Conservation (phyloP, 1,139 yeast species). For the Saccharomyces hybrid region DNA sequence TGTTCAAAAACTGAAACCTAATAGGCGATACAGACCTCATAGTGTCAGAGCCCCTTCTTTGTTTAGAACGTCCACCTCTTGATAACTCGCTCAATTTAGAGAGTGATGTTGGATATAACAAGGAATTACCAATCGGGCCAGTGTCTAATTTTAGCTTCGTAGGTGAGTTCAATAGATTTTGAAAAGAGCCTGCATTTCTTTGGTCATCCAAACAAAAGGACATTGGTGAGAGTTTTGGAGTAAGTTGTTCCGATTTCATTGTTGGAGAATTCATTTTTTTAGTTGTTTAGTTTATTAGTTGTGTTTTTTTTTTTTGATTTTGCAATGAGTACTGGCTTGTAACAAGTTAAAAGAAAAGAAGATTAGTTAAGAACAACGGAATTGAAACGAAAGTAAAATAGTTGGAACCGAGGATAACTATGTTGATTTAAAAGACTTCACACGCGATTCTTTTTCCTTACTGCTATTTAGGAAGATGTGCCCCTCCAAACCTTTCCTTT, state of each 20-base stretch:
- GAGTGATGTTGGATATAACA: conserved; percentile 26
- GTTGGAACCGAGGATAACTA: conserved; percentile 4
- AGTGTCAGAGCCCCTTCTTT: conserved; percentile 20
- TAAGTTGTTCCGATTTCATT: conserved; percentile 18
- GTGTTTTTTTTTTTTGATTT: not conserved
- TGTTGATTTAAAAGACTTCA: not conserved
- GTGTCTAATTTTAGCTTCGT: conserved; percentile 54
- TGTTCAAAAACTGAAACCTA: conserved; percentile 15
- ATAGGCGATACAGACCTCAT: conserved; percentile 23
- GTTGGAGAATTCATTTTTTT: conserved; percentile 20
- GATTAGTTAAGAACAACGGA: not conserved
- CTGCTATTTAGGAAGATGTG: not conserved
- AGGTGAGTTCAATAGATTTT: conserved; percentile 20
- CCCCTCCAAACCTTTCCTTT: not conserved
- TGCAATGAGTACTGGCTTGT: not conserved
- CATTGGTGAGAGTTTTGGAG: conserved; percentile 27
- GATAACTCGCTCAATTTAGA: conserved; percentile 27
- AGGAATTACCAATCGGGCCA: conserved; percentile 70
- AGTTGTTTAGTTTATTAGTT: not conserved
- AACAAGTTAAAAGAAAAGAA: not conserved
- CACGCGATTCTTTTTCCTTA: not conserved
- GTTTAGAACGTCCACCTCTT: conserved; percentile 19
- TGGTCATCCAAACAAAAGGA: conserved; percentile 25
- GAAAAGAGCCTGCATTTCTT: conserved; percentile 12
- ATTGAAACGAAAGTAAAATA: conserved; percentile 5